These are phyloP conservation scores for Eucalyptus tenuipes DNA, from an alignment of 345 rosid species.

Conservation along the genomic window DNA sequence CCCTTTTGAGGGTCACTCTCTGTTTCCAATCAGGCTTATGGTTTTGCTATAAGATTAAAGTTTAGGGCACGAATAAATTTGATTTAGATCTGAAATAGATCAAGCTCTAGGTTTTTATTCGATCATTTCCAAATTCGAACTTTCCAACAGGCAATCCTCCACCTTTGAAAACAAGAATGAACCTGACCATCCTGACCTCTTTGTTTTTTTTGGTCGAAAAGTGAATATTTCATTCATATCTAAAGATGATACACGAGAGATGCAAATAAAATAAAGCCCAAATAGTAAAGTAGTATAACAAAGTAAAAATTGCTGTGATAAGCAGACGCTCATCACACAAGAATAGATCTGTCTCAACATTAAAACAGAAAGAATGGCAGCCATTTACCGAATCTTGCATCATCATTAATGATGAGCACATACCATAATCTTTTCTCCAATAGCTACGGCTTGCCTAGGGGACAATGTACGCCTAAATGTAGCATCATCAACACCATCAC, in stretches of 20 bases:
- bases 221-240: neutral
- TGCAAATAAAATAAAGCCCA: neutral
- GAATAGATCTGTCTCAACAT: neutral
- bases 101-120: neutral
- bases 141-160: neutral
- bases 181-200: neutral
- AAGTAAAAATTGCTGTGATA: neutral
- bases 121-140: neutral
- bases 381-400: neutral
- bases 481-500: neutral
- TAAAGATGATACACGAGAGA: neutral
- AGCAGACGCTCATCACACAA: neutral
- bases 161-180: neutral
- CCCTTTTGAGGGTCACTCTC: neutral
- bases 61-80: neutral
- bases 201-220: too few species aligned
- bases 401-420: neutral
- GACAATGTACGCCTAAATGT: neutral
- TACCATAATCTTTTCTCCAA: neutral
- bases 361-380: neutral
- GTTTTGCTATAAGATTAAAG: neutral
- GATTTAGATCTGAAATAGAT: neutral
- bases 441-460: fast-evolving
- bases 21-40: neutral
- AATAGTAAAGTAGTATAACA: neutral